phyloP scores from a whole-genome alignment of 768 basidiomycete species.

The Xerocomellus dryophilus region DNA sequence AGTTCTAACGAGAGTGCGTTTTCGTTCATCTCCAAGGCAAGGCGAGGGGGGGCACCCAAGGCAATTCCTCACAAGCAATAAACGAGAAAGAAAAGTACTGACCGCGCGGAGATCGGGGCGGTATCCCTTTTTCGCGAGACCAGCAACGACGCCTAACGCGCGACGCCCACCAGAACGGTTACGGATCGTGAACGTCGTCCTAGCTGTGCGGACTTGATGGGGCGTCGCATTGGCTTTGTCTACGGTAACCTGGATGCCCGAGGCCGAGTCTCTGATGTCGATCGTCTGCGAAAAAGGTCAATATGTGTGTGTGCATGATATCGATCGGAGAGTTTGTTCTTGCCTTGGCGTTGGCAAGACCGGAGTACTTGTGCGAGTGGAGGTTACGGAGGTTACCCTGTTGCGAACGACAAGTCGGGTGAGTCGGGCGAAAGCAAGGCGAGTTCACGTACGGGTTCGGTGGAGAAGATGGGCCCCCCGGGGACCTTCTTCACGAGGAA shows the following conservation, averaged over 20 bases:
- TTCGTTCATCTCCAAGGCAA: constrained; percentile 3
- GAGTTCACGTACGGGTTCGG: constrained; percentile 63
- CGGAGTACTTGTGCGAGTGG: constrained; percentile 92
- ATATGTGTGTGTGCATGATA: background rate
- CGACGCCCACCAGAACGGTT: constrained; percentile 70
- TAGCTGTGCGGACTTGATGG: constrained; percentile 46
- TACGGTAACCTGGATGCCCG: constrained; percentile 58
- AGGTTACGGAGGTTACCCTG: constrained; percentile 85
- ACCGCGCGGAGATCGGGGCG: constrained; percentile 76
- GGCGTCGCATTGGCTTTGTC: constrained; percentile 63
- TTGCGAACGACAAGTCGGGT: constrained; percentile 6
- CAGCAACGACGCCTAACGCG: constrained; percentile 60
- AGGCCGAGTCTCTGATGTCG: constrained; percentile 52
- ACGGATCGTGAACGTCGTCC: constrained; percentile 53
- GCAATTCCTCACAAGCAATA: background rate
- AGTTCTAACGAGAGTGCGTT: constrained; percentile 91
- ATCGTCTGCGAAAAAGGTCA: constrained; percentile 50
- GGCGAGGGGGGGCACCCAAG: background rate
- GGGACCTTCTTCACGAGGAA: constrained; percentile 76
- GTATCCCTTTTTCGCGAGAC: constrained; percentile 63
- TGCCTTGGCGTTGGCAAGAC: constrained; percentile 82
- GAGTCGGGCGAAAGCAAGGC: background rate
- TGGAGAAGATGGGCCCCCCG: constrained; percentile 79
- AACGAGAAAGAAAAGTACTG: constrained; percentile 35
- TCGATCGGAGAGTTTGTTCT: constrained; percentile 1